Conservation (phyloP, 2,329 filamentous ascomycete species). For the Aspergillus spinulosporus region DNA sequence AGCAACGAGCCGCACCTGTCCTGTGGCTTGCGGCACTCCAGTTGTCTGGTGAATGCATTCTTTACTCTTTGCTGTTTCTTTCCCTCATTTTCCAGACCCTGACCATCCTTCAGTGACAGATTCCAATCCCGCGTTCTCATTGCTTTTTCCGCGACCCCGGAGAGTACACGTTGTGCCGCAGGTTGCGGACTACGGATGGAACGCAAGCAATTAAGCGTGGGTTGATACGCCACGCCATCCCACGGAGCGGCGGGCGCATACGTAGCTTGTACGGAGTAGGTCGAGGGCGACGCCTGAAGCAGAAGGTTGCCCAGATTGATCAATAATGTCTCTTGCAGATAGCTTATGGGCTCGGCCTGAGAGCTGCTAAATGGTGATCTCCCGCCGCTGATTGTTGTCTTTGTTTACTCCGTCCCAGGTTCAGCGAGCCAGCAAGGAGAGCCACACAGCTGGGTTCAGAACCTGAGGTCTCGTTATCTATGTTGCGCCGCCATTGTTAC, state of each 20-base stretch:
- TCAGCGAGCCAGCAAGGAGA: neutral
- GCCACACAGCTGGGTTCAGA: neutral
- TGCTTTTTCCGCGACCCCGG: conserved; percentile 5
- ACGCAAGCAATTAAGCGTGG: neutral
- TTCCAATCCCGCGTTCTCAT: neutral
- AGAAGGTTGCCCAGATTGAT: neutral
- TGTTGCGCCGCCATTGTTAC: conserved; percentile 1
- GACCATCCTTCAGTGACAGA: neutral
- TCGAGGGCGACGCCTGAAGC: neutral
- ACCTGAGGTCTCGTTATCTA: neutral
- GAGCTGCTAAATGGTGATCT: conserved; percentile 24
- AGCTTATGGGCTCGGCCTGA: conserved; percentile 4
- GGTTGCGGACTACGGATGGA: too few species aligned
- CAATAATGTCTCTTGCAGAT: neutral
- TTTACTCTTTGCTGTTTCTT: conserved; percentile 14
- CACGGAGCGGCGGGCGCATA: neutral
- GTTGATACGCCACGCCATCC: neutral
- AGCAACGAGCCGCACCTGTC: neutral
- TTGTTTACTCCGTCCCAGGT: neutral
- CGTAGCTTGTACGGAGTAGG: neutral
- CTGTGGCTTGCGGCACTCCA: neutral
- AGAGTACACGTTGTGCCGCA: neutral
- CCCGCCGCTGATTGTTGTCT: conserved; percentile 15
- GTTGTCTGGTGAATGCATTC: conserved; percentile 15
- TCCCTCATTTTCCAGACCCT: conserved; percentile 10